phyloP scores from a whole-genome alignment of 2,329 filamentous ascomycete genomes.

The Metarhizium rileyi region DNA sequence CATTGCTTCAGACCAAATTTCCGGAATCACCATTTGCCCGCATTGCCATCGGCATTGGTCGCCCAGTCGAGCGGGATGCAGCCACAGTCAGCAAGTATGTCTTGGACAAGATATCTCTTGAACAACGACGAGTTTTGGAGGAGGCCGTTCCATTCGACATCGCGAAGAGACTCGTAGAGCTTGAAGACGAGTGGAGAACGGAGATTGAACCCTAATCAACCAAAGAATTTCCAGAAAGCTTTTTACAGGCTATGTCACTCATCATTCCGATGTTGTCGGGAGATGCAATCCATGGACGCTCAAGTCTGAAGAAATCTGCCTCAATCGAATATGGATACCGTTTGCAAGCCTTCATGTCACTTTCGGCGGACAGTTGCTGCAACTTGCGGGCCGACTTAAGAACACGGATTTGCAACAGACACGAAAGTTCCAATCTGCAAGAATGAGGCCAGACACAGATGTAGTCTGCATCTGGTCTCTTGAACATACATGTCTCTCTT shows the following conservation, averaged over 20 bases:
- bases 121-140: slow-evolving; percentile 42
- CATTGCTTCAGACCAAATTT: slow-evolving; percentile 33
- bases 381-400: background rate
- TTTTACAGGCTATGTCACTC: background rate
- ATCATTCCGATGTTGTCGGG: background rate
- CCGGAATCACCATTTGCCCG: slow-evolving; percentile 38
- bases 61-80: slow-evolving; percentile 59
- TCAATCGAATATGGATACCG: background rate
- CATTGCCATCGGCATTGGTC: slow-evolving; percentile 79
- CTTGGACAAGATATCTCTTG: slow-evolving; percentile 51
- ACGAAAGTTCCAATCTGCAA: too few relatives aligned
- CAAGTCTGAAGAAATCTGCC: background rate
- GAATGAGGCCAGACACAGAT: too few relatives aligned
- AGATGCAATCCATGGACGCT: background rate
- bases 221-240: background rate
- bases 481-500: too few relatives aligned
- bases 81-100: slow-evolving; percentile 69
- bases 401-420: too few relatives aligned
- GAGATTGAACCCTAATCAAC: slow-evolving; percentile 10
- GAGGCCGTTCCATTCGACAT: slow-evolving; percentile 42
- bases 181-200: slow-evolving; percentile 30
- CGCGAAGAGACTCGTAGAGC: slow-evolving; percentile 36
- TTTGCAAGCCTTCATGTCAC: background rate
- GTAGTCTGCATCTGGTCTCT: too few relatives aligned
- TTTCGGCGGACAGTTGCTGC: background rate